A percentile compares a stretch with the other conserved stretches of the same genome.
Conservation (phyloP, 148 eudicot genomes). For the Silene conica region DNA sequence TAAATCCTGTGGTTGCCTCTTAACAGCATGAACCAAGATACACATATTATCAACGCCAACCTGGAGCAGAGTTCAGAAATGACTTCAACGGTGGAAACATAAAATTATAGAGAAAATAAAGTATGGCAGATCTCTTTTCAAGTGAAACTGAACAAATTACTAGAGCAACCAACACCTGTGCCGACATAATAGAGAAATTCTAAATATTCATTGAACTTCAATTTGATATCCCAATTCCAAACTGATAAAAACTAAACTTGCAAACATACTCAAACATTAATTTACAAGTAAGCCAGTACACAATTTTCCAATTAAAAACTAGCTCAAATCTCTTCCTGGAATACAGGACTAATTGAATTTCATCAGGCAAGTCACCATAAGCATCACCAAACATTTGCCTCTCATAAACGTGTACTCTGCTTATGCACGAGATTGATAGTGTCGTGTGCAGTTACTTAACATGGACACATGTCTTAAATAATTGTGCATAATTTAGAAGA, state of each 20-base stretch:
- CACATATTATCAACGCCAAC: conserved; percentile 99
- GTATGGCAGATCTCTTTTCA: neutral
- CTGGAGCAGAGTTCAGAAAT: conserved; percentile 32
- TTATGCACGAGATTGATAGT: neutral
- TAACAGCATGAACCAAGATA: conserved; percentile 91
- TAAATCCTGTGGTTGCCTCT: conserved; percentile 77
- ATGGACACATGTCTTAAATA: neutral
- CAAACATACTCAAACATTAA: neutral
- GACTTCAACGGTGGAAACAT: neutral
- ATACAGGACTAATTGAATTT: neutral
- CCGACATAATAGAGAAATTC: neutral
- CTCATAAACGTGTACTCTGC: neutral
- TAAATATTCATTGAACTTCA: neutral
- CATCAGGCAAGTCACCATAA: neutral
- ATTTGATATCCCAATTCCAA: neutral
- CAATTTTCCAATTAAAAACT: neutral
- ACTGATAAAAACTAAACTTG: neutral
- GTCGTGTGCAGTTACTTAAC: neutral
- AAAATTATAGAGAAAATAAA: neutral
- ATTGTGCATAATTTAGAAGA: neutral
- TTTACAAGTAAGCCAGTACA: neutral
- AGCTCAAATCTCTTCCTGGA: neutral
- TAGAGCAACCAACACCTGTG: neutral
- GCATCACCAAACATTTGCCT: neutral
- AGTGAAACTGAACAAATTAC: neutral